Base-by-base conservation (phyloP, 768 basidiomycete species). In the Tylopilus subfusipes region DNA sequence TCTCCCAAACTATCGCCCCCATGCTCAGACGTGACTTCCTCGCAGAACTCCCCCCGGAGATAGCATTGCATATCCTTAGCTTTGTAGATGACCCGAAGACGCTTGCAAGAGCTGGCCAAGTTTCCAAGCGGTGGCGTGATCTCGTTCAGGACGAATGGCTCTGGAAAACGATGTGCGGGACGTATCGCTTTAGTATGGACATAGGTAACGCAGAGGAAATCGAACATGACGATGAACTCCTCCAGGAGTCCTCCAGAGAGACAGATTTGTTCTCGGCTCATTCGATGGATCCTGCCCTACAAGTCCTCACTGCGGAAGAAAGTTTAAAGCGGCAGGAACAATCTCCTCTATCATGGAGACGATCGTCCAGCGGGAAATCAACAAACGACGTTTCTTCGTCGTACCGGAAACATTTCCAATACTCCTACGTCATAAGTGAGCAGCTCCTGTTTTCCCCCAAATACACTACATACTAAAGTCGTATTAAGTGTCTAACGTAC, bases 11-110 rank as follows among this genome's bases (percentile, higher is more conserved):
- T n/a, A 80, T 88, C 61, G 73, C 82, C 0, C 82, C 83, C 2
- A 76, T 85, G 39, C 80, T 89, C 57, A 82, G 82, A 59, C 80
- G 82, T 0, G 85, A 88, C 59, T 82, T 84, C 55, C 70, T 76
- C 42, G 64, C 72, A 11, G 81, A 83, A 36, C 70, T 86, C 18
- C 85, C 85, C 5, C 70, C 78, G 16, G 93, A 97, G 70, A 75
- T 97, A 14, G 80, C 83, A 0, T 68, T 93, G 21, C 81, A 92
- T 62, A 80, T 94, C 50, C 76, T 97, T 33, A 70, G 78, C 52
- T 94, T 85, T 68, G 76, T 96, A 40, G 83, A 92, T 52, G 86
- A 92, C 42, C 85, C 89, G 0, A 73, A 73, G 40, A 85, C 87
- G 0, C 82, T 97, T 11, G 76, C 83, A 0, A 75, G 90, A 12